Conservation (phyloP, 176 grass and related monocot genomes). For the Oryza punctata region DNA sequence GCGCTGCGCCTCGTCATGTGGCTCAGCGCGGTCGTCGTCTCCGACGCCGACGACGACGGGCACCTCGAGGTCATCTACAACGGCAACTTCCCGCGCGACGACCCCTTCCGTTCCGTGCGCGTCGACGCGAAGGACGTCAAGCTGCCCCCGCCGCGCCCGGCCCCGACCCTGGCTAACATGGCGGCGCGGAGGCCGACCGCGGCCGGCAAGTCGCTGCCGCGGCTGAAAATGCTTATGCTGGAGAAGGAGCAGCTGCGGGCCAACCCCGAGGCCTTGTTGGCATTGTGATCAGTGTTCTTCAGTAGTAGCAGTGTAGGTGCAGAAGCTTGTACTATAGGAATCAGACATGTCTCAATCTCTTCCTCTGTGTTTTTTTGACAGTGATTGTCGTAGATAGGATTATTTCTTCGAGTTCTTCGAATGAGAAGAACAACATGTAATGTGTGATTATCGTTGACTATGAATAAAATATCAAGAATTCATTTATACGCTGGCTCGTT, state of each 20-base stretch:
- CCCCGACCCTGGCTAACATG: neutral
- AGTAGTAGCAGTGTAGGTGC: no score
- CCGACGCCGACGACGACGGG: neutral
- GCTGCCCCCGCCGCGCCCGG: neutral
- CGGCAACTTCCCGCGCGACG: neutral
- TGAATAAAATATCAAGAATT: neutral
- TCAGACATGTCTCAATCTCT: no score
- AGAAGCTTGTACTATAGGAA: no score
- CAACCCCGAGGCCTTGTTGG: no score
- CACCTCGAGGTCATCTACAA: neutral
- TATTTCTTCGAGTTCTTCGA: no score
- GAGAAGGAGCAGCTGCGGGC: neutral
- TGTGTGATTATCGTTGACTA: no score
- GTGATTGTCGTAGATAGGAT: no score
- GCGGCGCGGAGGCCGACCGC: neutral
- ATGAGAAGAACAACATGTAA: no score
- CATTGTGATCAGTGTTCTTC: no score
- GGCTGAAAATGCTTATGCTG: neutral
- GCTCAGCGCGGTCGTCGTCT: slow-evolving; percentile 5
- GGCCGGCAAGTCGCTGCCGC: neutral
- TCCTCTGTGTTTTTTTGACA: no score
- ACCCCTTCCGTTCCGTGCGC: slow-evolving; percentile 2
- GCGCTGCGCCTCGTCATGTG: slow-evolving; percentile 6
- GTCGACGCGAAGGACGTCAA: neutral
- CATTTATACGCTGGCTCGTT: no score